phyloP scores from a whole-genome alignment of 371 early-diverging fungal species.

The Mucor racemosus region DNA sequence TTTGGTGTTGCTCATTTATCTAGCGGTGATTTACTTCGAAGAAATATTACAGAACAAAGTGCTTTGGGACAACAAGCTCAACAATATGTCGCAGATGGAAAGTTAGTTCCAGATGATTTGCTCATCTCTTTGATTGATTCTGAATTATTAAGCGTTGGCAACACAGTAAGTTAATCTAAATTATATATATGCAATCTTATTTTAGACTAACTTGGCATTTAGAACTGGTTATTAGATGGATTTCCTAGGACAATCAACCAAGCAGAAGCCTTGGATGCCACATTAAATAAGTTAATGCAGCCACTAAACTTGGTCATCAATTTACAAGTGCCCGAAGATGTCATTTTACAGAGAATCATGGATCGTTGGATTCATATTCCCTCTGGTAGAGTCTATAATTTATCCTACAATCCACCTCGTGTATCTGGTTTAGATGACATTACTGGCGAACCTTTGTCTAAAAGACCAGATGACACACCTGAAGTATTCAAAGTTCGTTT shows the following conservation, averaged over 20 bases:
- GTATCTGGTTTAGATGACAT: constrained; percentile 86
- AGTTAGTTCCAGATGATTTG: constrained; percentile 79
- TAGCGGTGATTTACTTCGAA: constrained; percentile 85
- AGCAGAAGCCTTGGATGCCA: constrained; percentile 78
- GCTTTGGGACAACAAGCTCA: constrained; percentile 69
- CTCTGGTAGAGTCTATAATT: constrained; percentile 92
- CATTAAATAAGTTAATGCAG: constrained; percentile 58
- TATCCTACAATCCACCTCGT: constrained; percentile 93
- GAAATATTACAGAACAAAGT: constrained; percentile 74
- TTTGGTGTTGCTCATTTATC: constrained; percentile 75
- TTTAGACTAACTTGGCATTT: background rate
- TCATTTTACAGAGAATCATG: constrained; percentile 90
- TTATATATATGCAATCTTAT: background rate
- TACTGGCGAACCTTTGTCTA: constrained; percentile 89
- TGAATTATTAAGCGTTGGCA: constrained; percentile 63
- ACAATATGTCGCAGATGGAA: constrained; percentile 57
- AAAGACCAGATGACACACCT: constrained; percentile 92
- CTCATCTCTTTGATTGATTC: constrained; percentile 76
- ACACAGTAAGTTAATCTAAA: constrained; percentile 36
- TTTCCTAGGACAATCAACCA: constrained; percentile 94
- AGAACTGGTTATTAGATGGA: constrained; percentile 94
- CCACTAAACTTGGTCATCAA: constrained; percentile 87
- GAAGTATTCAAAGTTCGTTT: constrained; percentile 83
- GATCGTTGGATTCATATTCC: constrained; percentile 95
- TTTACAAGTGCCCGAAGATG: constrained; percentile 89